These are phyloP conservation scores for Bruguiera hainesii DNA, from an alignment of 441 rosid genomes.

Conservation along the genomic window DNA sequence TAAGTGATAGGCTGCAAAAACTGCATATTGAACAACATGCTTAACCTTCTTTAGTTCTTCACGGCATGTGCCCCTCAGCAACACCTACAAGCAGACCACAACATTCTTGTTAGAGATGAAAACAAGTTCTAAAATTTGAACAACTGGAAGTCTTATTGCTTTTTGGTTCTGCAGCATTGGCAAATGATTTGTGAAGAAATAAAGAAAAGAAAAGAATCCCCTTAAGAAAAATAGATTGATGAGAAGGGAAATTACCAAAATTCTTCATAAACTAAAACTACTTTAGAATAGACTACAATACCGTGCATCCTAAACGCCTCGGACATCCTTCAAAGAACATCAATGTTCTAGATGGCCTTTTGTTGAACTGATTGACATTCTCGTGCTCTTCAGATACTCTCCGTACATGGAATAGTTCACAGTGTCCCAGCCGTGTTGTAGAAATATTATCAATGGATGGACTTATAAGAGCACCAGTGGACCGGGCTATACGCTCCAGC, in stretches of 20 bases:
- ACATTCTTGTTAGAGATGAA: constrained; percentile 16
- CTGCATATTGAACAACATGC: constrained; percentile 78
- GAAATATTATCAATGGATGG: constrained; percentile 65
- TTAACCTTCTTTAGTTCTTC: constrained; percentile 88
- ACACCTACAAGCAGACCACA: constrained; percentile 47
- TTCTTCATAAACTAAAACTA: constrained; percentile 2
- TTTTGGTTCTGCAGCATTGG: not conserved
- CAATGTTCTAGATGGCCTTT: constrained; percentile 74
- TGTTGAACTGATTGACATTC: constrained; percentile 51
- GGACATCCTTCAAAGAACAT: constrained; percentile 99
- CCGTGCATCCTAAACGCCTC: constrained; percentile 97
- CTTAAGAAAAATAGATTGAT: no score
- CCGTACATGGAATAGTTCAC: constrained; percentile 75
- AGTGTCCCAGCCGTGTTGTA: constrained; percentile 60
- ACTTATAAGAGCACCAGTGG: constrained; percentile 76
- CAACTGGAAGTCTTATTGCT: no score
- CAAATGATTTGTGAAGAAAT: not conserved
- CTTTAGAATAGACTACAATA: constrained; percentile 29
- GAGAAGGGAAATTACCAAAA: not conserved
- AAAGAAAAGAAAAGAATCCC: not conserved
- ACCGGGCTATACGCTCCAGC: constrained; percentile 84
- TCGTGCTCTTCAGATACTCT: constrained; percentile 74
- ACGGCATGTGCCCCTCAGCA: constrained; percentile 64
- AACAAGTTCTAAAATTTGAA: not conserved
- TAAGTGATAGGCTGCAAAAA: constrained; percentile 95